A percentile compares a stretch with the other conserved stretches of the same genome.
Conservation (phyloP, 805 yeast species). For the Hanseniaspora lachancei region DNA sequence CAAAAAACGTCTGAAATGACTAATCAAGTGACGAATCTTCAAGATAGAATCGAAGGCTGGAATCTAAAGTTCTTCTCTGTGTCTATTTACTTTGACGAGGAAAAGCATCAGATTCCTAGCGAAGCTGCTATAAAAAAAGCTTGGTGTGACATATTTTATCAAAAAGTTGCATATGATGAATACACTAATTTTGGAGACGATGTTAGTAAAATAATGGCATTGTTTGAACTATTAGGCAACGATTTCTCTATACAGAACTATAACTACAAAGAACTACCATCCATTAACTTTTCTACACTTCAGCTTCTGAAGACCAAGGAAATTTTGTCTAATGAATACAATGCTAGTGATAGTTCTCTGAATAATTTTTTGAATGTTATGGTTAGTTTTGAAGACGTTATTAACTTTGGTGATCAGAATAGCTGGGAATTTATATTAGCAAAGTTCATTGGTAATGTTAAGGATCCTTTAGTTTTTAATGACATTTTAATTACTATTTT, state of each 20-base stretch:
- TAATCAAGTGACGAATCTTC: constrained; percentile 32
- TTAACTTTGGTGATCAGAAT: constrained; percentile 17
- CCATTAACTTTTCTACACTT: constrained; percentile 37
- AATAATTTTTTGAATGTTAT: constrained; percentile 48
- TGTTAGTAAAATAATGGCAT: constrained; percentile 19
- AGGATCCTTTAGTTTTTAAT: constrained; percentile 35
- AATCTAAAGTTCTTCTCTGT: constrained; percentile 24
- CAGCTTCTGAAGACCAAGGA: constrained; percentile 42
- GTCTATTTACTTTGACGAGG: constrained; percentile 8
- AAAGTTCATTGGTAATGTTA: background rate
- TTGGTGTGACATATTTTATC: constrained; percentile 38
- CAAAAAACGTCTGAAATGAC: constrained; percentile 27
- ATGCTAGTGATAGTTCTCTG: background rate
- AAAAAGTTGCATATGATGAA: constrained; percentile 32
- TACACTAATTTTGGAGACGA: constrained; percentile 24
- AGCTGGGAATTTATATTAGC: constrained; percentile 20
- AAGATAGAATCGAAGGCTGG: constrained; percentile 41
- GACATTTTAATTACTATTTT: constrained; percentile 66
- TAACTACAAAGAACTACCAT: constrained; percentile 50
- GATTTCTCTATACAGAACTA: constrained; percentile 32
- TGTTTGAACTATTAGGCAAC: constrained; percentile 13
- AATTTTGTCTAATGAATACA: background rate
- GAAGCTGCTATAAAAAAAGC: constrained; percentile 27
- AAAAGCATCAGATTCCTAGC: constrained; percentile 4
- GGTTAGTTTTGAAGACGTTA: constrained; percentile 40